Evolutionary conservation across 495 filamentous ascomycete species (phyloP), one percentile per base, ranked within the genome.

Genomic region (Penicillium riverlandense): DNA sequence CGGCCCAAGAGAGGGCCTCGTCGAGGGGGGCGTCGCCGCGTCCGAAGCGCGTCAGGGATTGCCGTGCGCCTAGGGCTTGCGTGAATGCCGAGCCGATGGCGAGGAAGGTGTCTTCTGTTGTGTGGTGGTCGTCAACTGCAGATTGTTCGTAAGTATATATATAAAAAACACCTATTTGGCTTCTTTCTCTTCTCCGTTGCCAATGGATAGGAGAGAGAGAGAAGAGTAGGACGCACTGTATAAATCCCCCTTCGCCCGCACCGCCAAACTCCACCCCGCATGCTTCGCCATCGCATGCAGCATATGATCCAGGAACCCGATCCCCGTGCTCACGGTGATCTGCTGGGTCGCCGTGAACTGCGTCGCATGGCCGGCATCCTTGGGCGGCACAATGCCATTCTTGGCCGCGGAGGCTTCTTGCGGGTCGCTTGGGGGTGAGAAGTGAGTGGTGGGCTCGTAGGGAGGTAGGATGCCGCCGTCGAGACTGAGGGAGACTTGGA

Each of bases 281-380:
- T 98, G 92, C 62, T 98, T 97, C 2, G 92, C 85, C 33, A 96
- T 79, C 27, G 92, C 92, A 62, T 98, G 92, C 39, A 98, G 74
- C 92, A 98, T 97, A 72, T 98, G 92, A 71, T 98, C 92, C 29
- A 98, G 72, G 67, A 98, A 98, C n/a, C 92, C 92, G 58, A 98
- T 95, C 38, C 92, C 92, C 1, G 91, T 92, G 75, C 85, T 85
- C 45, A 97, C 75, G 61, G 76, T 81, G 57, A 98, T 95, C 38
- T 78, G 77, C 71, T 96, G 94, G 40, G 80, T 83, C 31, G 80
- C 77, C 33, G 82, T 86, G 53, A 79, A 71, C 55, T 97, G 94
- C 1, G 82, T 78, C 5, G 92, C 91, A 63, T 98, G 92, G 29
- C 70, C 66, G 33, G 66, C 64, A 31, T 71, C 85, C 64, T 96